phyloP scores from a whole-genome alignment of 257 asterid species.

The Fraxinus cuspidata region DNA sequence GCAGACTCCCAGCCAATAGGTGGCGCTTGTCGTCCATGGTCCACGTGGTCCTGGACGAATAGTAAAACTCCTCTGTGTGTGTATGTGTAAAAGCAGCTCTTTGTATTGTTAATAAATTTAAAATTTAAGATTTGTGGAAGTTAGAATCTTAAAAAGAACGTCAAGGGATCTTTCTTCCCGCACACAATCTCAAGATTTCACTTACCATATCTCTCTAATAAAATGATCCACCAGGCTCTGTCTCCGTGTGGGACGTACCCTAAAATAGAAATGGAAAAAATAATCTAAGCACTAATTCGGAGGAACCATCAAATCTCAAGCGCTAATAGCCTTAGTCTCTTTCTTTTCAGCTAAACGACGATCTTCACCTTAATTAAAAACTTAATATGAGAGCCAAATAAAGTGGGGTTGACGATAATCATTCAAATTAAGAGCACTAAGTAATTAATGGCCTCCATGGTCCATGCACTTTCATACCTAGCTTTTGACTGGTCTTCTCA shows the following conservation, averaged over 20 bases:
- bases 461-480: conserved; percentile 5
- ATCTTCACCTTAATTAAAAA: neutral
- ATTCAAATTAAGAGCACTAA: conserved; percentile 11
- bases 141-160: conserved; percentile 18
- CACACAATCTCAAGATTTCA: conserved; percentile 19
- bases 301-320: neutral
- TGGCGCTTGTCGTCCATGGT: too few relatives aligned
- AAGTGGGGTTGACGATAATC: conserved; percentile 15
- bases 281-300: neutral
- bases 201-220: conserved; percentile 10
- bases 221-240: conserved; percentile 28
- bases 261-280: conserved; percentile 7
- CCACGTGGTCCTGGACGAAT: too few relatives aligned
- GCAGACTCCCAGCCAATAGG: too few relatives aligned
- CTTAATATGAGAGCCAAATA: conserved; percentile 11
- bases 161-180: neutral
- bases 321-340: neutral
- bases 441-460: conserved; percentile 7
- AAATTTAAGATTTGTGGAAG: neutral
- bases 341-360: neutral
- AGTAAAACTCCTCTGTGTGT: too few relatives aligned
- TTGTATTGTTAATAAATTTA: neutral
- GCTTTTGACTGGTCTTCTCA: neutral
- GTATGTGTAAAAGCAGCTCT: too few relatives aligned
- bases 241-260: conserved; percentile 27